Conservation (phyloP, 2,329 filamentous ascomycete species). For the Neonectria punicea region DNA sequence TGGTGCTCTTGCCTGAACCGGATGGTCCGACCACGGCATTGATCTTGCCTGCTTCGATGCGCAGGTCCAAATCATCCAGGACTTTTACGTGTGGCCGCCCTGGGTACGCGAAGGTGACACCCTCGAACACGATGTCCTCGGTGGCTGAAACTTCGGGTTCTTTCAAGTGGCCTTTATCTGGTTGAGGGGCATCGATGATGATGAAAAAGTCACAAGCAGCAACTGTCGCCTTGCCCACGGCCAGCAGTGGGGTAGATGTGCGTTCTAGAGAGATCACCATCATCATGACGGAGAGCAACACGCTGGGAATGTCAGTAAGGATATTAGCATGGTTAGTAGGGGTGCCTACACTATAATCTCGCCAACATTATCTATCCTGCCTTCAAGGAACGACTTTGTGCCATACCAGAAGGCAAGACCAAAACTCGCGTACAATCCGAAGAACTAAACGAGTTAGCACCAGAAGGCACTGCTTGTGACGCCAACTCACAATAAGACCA, state of each 20-base stretch:
- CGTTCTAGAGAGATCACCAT: slow-evolving; percentile 66
- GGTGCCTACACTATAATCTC: slow-evolving; percentile 64
- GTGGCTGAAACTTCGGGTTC: slow-evolving; percentile 51
- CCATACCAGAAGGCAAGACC: slow-evolving; percentile 73
- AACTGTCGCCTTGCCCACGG: slow-evolving; percentile 66
- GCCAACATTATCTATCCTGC: slow-evolving; percentile 59
- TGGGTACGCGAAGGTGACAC: slow-evolving; percentile 80
- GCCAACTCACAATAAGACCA: slow-evolving; percentile 54
- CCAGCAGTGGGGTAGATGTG: slow-evolving; percentile 67
- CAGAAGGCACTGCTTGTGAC: background rate
- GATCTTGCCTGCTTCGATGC: slow-evolving; percentile 71
- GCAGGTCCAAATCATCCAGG: slow-evolving; percentile 67
- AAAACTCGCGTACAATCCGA: slow-evolving; percentile 63
- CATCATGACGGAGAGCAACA: slow-evolving; percentile 69
- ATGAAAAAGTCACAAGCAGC: slow-evolving; percentile 68
- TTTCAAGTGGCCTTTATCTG: slow-evolving; percentile 48
- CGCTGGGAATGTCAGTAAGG: slow-evolving; percentile 42
- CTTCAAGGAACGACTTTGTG: slow-evolving; percentile 59
- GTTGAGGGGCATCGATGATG: slow-evolving; percentile 61
- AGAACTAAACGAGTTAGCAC: slow-evolving; percentile 54
- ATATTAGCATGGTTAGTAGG: no score
- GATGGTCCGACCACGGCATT: slow-evolving; percentile 80
- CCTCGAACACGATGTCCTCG: slow-evolving; percentile 61
- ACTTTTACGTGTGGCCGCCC: slow-evolving; percentile 72
- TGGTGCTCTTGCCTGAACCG: slow-evolving; percentile 79